Evolutionary conservation across 805 yeast species (phyloP), one percentile per base, ranked within the genome.

Genomic region (Spencermartinsiella europaea): DNA sequence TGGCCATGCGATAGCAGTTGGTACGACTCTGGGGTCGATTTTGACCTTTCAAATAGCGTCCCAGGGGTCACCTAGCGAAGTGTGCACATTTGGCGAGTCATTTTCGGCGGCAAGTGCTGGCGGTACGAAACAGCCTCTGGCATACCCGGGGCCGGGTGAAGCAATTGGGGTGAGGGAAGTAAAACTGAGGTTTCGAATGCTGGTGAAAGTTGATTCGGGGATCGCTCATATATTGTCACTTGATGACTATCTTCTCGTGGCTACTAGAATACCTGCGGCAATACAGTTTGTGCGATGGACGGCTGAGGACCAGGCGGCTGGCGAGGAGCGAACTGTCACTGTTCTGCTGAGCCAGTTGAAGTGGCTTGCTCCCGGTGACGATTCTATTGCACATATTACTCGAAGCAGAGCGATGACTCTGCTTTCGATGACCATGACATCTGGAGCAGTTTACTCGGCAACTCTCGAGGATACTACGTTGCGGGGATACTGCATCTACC

Each of bases 141-240:
- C 53, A 14, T 51, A 55, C 14, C 68, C 70, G 4, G 72, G 72
- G 2, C 68, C 70, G 0, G 73, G 73, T 3, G 73, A 68, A 48
- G 63, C 62, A 5, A 53, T 61, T 15, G 72, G 71, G 3, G 63
- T 66, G 1, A 55, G 66, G 4, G 70, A 66, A 35, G 47, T 64
- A 16, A 52, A 56, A 20, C 48, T 59, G 10, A 52, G 59, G 21
- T 51, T 61, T 21, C 36, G 57, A 20, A 48, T 57, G 47, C 60
- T 63, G 15, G 52, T 63, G 12, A 52, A 54, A 12, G 54, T 55
- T 5, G 69, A 66, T 37, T 59, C 65, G 3, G 64, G 65, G 2
- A 55, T 63, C 15, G 55, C 53, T 28, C 47, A 45, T 7, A 51
- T 57, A 25, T 36, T 52, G 19, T 51, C 58, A 12, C 35, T 61